Base-by-base conservation (phyloP, 75 land plant genomes). In the Chamaecyparis obtusa region DNA sequence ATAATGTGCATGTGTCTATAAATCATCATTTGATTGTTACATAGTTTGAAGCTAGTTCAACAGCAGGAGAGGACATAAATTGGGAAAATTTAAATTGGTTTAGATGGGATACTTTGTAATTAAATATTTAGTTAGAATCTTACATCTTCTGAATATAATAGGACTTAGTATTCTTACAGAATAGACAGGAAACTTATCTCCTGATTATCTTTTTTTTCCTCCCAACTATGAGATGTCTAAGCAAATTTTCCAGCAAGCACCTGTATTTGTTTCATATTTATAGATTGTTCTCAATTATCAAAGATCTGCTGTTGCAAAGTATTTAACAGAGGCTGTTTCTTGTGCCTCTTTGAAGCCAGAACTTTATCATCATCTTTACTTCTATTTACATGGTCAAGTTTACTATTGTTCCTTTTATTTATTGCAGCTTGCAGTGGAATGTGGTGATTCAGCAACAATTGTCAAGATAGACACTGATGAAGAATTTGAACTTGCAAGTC, bases 391-490 rank as follows among this genome's bases (percentile, higher is more conserved):
- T 24, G 43, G 27, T 85, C 49, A 35, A 36, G 27, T 37, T 85
- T 24, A 85, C 11, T 32, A 87, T 44, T 21, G 30, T 83, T 86
- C 57, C 17, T 35, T 48, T 36, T 15, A 32, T 32, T 46, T 83
- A 2, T 48, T 78, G 39, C 93, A 98, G 99, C 95, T 98, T 83
- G 99, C 98, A 51, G 96, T 98, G 64, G 97, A 98, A 71, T 98
- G 94, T 85, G 93, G 92, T 77, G 86, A 86, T 56, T 89, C 91
- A 46, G 96, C 89, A 19, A 60, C 93, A 83, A 93, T 98, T 89
- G 79, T 98, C 72, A 98, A 98, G 90, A 94, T 98, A 37, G 99
- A 98, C 88, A 98, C 99, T n/a, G 99, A 98, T 90, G 95, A 95
- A 84, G 99, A 98, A 89, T 96, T 94, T 85, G 99, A 95, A 87